Conservation (phyloP, 345 rosid species). For the Murraya paniculata region DNA sequence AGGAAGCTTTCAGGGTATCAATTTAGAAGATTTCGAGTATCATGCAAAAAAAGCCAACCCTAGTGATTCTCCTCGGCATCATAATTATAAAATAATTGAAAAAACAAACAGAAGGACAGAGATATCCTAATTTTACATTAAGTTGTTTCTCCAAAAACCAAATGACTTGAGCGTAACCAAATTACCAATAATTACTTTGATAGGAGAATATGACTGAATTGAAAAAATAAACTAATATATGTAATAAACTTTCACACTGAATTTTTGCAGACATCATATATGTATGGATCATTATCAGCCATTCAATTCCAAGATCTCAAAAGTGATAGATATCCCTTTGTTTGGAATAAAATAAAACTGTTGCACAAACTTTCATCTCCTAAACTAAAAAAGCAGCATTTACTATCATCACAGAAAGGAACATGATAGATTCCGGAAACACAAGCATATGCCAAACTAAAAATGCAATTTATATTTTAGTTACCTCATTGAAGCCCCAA, state of each 20-base stretch:
- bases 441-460: background rate
- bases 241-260: background rate
- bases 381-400: background rate
- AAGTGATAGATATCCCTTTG: background rate
- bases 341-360: background rate
- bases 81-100: background rate
- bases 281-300: background rate
- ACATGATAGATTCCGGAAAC: background rate
- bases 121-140: background rate
- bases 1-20: background rate
- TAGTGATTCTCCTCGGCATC: background rate
- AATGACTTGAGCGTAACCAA: background rate
- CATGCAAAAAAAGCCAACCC: background rate
- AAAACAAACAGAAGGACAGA: background rate
- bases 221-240: background rate
- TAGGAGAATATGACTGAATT: background rate
- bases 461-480: background rate
- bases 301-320: background rate
- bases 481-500: conserved; percentile 86
- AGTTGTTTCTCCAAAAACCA: background rate
- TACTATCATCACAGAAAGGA: background rate
- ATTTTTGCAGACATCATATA: background rate
- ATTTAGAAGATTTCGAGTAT: conserved; percentile 6
- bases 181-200: background rate
- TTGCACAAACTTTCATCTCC: conserved; percentile 5